These are phyloP conservation scores for Acer yangbiense DNA, from an alignment of 345 rosid genomes.

Conservation along the genomic window DNA sequence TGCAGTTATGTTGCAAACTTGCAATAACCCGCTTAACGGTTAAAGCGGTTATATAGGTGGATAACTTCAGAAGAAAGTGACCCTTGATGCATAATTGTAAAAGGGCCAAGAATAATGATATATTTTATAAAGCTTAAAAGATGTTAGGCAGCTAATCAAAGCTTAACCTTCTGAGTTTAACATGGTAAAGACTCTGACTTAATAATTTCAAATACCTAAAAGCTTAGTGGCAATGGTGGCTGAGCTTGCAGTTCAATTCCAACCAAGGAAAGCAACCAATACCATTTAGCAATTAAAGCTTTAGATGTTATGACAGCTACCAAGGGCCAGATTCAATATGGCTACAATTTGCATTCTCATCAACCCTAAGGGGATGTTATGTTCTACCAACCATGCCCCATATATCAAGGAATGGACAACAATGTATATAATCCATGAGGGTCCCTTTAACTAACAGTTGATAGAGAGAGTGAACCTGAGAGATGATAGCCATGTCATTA, in stretches of 20 bases:
- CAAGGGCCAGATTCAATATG: neutral
- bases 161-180: neutral
- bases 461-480: neutral
- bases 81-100: neutral
- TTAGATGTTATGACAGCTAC: conserved; percentile 1
- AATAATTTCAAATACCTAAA: neutral
- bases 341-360: too few species aligned
- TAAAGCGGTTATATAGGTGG: neutral
- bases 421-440: neutral
- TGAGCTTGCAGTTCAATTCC: neutral
- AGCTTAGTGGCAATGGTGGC: neutral
- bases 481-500: neutral
- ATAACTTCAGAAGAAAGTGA: neutral
- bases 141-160: neutral
- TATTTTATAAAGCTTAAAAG: neutral
- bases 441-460: conserved; percentile 10
- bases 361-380: conserved; percentile 5
- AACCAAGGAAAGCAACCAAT: neutral
- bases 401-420: neutral
- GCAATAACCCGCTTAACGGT: neutral
- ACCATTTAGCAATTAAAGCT: conserved; percentile 6
- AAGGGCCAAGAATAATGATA: neutral
- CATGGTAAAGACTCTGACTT: neutral
- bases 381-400: conserved; percentile 25
- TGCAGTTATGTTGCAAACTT: neutral